Evolutionary conservation across 345 rosid genomes (phyloP).

Genomic region (Salix brachista): DNA sequence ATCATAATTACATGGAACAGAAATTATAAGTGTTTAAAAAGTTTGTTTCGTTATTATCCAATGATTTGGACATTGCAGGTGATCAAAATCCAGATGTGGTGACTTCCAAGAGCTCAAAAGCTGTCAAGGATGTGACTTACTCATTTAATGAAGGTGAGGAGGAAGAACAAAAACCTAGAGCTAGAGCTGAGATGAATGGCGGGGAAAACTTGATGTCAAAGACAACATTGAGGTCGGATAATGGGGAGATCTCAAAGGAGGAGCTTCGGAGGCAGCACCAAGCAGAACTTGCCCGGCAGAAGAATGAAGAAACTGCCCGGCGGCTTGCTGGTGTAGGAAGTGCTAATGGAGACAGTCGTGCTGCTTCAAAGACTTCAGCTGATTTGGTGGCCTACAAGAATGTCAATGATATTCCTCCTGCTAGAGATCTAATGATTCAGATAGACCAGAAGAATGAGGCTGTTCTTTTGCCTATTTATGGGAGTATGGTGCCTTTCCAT

Average conservation of each 20-base stretch:
- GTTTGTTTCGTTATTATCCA: background rate
- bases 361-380: conserved; percentile 49
- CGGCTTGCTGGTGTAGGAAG: conserved; percentile 76
- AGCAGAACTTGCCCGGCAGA: conserved; percentile 95
- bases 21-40: background rate
- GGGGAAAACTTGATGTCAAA: conserved; percentile 44
- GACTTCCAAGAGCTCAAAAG: conserved; percentile 65
- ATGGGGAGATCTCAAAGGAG: conserved; percentile 79
- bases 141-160: conserved; percentile 81
- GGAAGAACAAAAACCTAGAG: conserved; percentile 47
- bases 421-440: conserved; percentile 62
- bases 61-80: background rate
- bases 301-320: conserved; percentile 87
- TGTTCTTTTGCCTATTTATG: conserved; percentile 74
- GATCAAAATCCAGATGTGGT: conserved; percentile 51
- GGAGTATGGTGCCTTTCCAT: conserved; percentile 84
- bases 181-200: conserved; percentile 39
- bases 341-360: conserved; percentile 57
- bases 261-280: conserved; percentile 94
- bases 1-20: background rate
- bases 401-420: conserved; percentile 71
- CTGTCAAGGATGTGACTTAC: conserved; percentile 74
- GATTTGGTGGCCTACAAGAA: conserved; percentile 86
- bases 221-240: conserved; percentile 78
- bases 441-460: conserved; percentile 85